Evolutionary conservation across 2,329 filamentous ascomycete species (phyloP).

Genomic region (Arthrobotrys entomopaga): DNA sequence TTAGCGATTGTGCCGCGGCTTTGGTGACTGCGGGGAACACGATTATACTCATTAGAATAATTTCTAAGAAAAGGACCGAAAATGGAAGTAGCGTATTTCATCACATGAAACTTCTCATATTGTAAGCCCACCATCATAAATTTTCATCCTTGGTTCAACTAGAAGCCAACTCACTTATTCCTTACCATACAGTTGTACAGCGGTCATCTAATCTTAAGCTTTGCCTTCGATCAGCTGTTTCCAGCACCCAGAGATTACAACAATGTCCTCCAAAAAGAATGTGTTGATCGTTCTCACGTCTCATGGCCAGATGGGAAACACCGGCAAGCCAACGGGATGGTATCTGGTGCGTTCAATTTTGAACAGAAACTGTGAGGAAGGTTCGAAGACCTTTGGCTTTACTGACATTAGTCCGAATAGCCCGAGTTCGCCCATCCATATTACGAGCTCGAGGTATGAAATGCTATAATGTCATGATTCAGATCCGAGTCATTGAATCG

Average conservation of each 20-base stretch:
- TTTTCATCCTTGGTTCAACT: no score
- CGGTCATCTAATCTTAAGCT: no score
- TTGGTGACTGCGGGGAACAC: no score
- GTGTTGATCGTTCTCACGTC: conserved; percentile 78
- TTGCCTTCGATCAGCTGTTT: no score
- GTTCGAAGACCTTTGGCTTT: background rate
- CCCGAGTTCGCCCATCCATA: conserved; percentile 74
- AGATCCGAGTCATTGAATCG: background rate
- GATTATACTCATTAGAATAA: no score
- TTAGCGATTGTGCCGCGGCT: no score
- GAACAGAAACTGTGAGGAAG: background rate
- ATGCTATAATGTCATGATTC: background rate
- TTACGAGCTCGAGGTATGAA: conserved; percentile 63
- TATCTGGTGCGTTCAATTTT: conserved; percentile 68
- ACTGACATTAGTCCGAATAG: conserved; percentile 58
- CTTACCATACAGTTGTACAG: background rate
- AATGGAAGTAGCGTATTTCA: no score
- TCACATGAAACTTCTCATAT: no score
- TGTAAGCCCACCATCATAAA: no score
- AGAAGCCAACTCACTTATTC: no score
- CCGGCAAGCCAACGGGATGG: conserved; percentile 73
- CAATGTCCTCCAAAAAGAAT: conserved; percentile 63
- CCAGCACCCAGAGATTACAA: conserved; percentile 13
- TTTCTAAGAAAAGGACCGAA: no score
- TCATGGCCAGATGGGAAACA: conserved; percentile 66